phyloP scores from a whole-genome alignment of 2,329 filamentous ascomycete genomes.

The Epichloe sibirici region DNA sequence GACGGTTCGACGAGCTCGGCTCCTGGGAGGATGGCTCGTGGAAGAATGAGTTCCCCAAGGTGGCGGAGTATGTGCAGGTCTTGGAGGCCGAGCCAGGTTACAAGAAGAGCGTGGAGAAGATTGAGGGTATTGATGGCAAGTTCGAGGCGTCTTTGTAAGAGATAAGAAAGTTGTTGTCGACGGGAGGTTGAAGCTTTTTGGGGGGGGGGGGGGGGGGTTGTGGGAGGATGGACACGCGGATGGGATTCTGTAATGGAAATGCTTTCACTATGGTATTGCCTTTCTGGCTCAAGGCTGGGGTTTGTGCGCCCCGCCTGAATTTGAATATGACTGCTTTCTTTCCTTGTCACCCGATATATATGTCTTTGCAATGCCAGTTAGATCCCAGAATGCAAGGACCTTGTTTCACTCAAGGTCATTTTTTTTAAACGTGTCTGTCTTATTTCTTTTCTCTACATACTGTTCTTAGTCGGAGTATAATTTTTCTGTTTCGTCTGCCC shows the following conservation, averaged over 20 bases:
- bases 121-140: slow-evolving; percentile 35
- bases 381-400: no score
- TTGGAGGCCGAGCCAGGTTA: slow-evolving; percentile 36
- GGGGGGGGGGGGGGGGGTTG: neutral
- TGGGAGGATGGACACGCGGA: neutral
- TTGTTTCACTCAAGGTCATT: no score
- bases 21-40: slow-evolving; percentile 29
- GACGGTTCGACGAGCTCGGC: slow-evolving; percentile 27
- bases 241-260: neutral
- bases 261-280: no score
- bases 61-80: slow-evolving; percentile 33
- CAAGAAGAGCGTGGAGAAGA: slow-evolving; percentile 33
- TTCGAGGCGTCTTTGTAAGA: slow-evolving; percentile 12
- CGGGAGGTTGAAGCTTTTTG: neutral
- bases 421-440: no score
- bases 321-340: no score
- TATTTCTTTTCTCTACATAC: no score
- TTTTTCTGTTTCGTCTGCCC: no score
- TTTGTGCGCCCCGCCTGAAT: no score
- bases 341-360: no score
- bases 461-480: no score
- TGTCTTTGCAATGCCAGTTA: no score
- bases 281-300: no score
- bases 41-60: slow-evolving; percentile 27
- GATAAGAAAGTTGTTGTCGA: neutral